Conservation (phyloP, 192 early-diverging fungal species). For the Lunasporangiospora selenospora region DNA sequence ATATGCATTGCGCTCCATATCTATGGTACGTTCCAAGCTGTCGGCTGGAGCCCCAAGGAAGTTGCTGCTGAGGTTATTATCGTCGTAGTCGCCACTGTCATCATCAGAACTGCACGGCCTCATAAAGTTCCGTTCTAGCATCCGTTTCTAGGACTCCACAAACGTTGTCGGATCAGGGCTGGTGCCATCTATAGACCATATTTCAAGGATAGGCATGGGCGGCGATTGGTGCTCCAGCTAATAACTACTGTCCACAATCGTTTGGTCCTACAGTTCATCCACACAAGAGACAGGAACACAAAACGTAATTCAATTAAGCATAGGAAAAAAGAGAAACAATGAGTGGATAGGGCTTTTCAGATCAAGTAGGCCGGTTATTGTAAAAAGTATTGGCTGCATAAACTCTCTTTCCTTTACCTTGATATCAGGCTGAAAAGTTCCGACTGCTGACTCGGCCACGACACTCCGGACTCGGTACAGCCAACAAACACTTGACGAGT, state of each 20-base stretch:
- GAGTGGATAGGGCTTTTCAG: too few species aligned
- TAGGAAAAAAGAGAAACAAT: not conserved
- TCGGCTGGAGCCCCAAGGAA: too few species aligned
- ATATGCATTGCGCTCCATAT: slow-evolving; percentile 32
- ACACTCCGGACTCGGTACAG: not conserved
- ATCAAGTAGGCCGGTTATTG: too few species aligned
- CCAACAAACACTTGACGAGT: not conserved
- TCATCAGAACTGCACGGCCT: too few species aligned
- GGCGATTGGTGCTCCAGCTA: not conserved
- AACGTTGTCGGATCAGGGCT: slow-evolving; percentile 25
- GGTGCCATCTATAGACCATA: slow-evolving; percentile 29
- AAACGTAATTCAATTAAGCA: not conserved
- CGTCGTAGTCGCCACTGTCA: too few species aligned
- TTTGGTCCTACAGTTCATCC: not conserved
- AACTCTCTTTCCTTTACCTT: slow-evolving; percentile 8
- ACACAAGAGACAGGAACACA: not conserved
- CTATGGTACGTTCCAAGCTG: slow-evolving; percentile 9
- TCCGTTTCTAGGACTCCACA: not conserved
- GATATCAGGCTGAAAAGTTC: slow-evolving; percentile 16
- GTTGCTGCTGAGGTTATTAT: too few species aligned
- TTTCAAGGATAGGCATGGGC: slow-evolving; percentile 3
- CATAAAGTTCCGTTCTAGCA: not conserved
- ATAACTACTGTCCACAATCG: slow-evolving; percentile 7
- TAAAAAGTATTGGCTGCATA: not conserved
- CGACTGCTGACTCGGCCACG: not conserved